These are phyloP conservation scores for Flaveria robusta DNA, from an alignment of 129 eudicot genomes.

Conservation along the genomic window DNA sequence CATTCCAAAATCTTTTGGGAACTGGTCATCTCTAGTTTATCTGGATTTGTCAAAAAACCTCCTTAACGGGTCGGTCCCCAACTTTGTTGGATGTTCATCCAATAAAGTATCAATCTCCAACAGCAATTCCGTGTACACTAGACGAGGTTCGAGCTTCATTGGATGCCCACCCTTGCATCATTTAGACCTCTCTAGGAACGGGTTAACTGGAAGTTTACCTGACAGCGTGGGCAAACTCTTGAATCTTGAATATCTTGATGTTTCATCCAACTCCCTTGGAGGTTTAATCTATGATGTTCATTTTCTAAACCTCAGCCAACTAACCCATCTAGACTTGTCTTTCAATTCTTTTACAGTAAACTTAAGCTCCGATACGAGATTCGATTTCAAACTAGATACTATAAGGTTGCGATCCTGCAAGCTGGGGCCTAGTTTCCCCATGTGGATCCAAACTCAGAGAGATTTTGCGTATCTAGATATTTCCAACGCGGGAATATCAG, in stretches of 20 bases:
- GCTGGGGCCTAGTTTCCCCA: conserved; percentile 45
- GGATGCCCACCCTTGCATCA: not conserved
- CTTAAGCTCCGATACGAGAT: conserved; percentile 17
- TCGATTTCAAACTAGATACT: conserved; percentile 23
- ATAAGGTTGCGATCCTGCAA: conserved; percentile 31
- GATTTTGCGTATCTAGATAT: conserved; percentile 37
- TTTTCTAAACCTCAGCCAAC: conserved; percentile 22
- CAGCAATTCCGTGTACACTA: not conserved
- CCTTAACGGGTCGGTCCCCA: conserved; percentile 33
- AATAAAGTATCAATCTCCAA: not conserved
- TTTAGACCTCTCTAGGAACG: conserved; percentile 9
- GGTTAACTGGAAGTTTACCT: conserved; percentile 16
- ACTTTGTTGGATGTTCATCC: conserved; percentile 12
- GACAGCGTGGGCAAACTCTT: not conserved
- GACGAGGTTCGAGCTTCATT: not conserved
- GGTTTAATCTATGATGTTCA: conserved; percentile 26
- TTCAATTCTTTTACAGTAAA: conserved; percentile 27
- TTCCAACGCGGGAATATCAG: conserved; percentile 36
- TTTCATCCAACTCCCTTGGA: conserved; percentile 28
- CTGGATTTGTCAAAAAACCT: conserved; percentile 26
- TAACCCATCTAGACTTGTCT: conserved; percentile 26
- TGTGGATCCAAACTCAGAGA: conserved; percentile 39
- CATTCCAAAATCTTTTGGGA: conserved; percentile 17
- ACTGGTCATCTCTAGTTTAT: conserved; percentile 10
- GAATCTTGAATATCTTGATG: conserved; percentile 17